These are phyloP conservation scores for Tetrapyrgos nigripes DNA, from an alignment of 1,284 basidiomycete genomes.

Conservation along the genomic window DNA sequence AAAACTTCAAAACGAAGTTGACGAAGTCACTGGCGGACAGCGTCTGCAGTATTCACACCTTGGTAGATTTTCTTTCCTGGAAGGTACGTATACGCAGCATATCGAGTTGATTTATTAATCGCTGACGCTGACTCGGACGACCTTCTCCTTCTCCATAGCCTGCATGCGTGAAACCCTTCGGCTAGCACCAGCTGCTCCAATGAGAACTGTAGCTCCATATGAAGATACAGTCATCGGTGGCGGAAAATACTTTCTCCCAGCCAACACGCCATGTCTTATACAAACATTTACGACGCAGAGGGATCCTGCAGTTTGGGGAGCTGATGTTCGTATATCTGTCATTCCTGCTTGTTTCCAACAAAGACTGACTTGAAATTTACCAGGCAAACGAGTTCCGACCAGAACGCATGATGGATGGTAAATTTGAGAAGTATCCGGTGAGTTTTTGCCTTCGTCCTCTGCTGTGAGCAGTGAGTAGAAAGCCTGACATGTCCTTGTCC, in stretches of 20 bases:
- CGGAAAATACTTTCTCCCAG: conserved; percentile 49
- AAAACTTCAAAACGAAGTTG: conserved; percentile 53
- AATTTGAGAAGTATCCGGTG: conserved; percentile 51
- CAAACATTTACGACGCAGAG: conserved; percentile 43
- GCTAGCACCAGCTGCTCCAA: conserved; percentile 48
- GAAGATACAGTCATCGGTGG: conserved; percentile 47
- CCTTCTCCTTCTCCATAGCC: conserved; percentile 30
- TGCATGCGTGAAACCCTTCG: conserved; percentile 55
- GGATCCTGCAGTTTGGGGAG: conserved; percentile 55
- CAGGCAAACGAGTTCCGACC: conserved; percentile 12
- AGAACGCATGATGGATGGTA: conserved; percentile 56
- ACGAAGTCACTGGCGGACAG: conserved; percentile 46
- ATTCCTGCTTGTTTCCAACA: not conserved
- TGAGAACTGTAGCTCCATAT: conserved; percentile 38
- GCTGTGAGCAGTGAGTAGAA: too few relatives aligned
- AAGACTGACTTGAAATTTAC: not conserved
- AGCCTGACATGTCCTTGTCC: not conserved
- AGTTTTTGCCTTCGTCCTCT: conserved; percentile 11
- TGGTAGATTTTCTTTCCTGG: conserved; percentile 49
- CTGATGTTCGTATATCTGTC: conserved; percentile 48
- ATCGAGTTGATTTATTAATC: too few relatives aligned
- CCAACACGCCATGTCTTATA: conserved; percentile 38
- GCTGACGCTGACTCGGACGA: not conserved
- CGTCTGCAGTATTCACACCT: conserved; percentile 46
- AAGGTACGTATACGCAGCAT: conserved; percentile 36